These are phyloP conservation scores for Ganoderma lucidum DNA, from an alignment of 1,284 basidiomycete genomes.

Conservation along the genomic window DNA sequence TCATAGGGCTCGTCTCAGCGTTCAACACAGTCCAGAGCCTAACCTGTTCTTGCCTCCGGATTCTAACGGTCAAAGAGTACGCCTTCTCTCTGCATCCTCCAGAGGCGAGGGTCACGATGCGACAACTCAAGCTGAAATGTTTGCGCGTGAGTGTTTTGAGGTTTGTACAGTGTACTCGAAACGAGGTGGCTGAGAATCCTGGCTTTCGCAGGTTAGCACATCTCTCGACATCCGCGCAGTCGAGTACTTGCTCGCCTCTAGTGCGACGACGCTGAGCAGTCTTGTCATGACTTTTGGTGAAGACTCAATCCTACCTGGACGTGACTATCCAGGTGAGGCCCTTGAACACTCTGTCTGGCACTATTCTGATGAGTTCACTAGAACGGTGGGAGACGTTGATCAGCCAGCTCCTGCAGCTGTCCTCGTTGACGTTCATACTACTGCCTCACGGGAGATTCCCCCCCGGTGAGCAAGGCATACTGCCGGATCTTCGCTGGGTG, in stretches of 20 bases:
- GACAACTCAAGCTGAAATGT: not conserved
- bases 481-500: not conserved
- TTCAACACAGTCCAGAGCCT: not conserved
- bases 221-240: not conserved
- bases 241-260: not conserved
- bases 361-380: not conserved
- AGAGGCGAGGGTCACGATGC: not conserved
- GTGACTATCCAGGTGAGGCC: not conserved
- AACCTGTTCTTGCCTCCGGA: not conserved
- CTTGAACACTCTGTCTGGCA: not conserved
- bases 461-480: not conserved
- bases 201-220: not conserved
- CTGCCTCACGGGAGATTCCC: not conserved
- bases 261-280: not conserved
- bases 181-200: not conserved
- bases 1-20: not conserved
- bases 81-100: not conserved
- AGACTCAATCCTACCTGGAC: not conserved
- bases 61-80: not conserved
- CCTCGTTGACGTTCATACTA: not conserved
- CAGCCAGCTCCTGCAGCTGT: not conserved
- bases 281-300: not conserved
- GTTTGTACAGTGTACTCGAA: not conserved
- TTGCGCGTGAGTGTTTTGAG: not conserved
- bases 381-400: not conserved